phyloP scores from a whole-genome alignment of 441 rosid species.

The Bocquillonia castaneifolia region DNA sequence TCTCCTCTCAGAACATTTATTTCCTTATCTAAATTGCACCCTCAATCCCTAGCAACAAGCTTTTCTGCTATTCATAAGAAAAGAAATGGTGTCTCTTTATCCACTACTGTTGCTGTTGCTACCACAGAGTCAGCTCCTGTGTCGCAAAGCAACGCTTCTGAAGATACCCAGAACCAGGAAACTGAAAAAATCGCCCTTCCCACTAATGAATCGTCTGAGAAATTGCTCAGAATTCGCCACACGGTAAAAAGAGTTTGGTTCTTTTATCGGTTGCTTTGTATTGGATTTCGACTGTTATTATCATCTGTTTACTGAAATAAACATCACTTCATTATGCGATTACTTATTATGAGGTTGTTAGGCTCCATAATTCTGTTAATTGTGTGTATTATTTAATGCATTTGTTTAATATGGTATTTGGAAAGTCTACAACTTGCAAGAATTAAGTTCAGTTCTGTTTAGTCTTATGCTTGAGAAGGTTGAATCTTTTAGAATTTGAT shows the following conservation, averaged over 20 bases:
- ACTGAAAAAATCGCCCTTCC: slow-evolving; percentile 44
- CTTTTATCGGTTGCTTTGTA: neutral
- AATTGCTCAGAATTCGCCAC: slow-evolving; percentile 60
- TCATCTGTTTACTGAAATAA: neutral
- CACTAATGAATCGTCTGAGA: slow-evolving; percentile 58
- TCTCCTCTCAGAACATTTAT: slow-evolving; percentile 37
- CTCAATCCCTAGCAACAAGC: neutral
- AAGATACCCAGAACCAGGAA: slow-evolving; percentile 27
- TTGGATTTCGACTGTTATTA: neutral
- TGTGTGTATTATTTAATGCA: neutral
- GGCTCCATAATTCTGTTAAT: neutral
- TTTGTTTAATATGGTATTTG: neutral
- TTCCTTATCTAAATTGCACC: slow-evolving; percentile 28
- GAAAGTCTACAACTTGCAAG: neutral
- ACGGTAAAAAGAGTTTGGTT: slow-evolving; percentile 37
- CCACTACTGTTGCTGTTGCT: slow-evolving; percentile 35
- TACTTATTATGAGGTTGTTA: neutral
- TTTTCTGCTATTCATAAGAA: slow-evolving; percentile 6
- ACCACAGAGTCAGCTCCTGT: slow-evolving; percentile 31
- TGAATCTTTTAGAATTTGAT: neutral
- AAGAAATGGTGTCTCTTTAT: slow-evolving; percentile 20
- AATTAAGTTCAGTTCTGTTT: neutral
- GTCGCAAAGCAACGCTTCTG: slow-evolving; percentile 17
- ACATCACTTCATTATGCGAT: neutral
- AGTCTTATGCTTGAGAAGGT: neutral